Evolutionary conservation across 2,329 filamentous ascomycete species (phyloP), one percentile per base, ranked within the genome.

Genomic region (Botryosphaeria agaves): DNA sequence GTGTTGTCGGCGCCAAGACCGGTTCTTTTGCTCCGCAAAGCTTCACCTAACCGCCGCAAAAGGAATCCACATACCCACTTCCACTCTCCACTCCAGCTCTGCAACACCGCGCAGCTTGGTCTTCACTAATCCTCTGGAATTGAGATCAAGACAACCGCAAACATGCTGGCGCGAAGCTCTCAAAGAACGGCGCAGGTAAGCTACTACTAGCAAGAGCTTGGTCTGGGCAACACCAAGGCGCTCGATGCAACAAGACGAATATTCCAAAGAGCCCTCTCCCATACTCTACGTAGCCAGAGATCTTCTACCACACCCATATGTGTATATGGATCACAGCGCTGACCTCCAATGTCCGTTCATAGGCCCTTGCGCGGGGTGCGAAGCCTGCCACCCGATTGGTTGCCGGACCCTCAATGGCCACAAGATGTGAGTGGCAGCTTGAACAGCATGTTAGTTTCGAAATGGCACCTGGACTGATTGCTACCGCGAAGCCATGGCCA

Each of bases 401-500:
- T 41, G 51, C 53, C 44, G 61, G 59, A 42, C 60, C 62, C 41
- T 58, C 62, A 38, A 52, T 66, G 46, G 56, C 62, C 38, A 56
- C 63, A 37, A 60, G 68, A 56, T 62, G 68, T 72, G 63, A 47
- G 64, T 50, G 37, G 37, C 18, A 21, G 30, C 24, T 29, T 23
- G 38, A 45, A 35, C 29, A 37, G 37, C 29, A 32, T 33, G 17
- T 35, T 30, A 36, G 21, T 33, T 35, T 39, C 43, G 28, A 44
- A 39, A 32, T 20, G n/a, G 11, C 11, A 12, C 15, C 16, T 31
- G 23, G 26, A 30, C 28, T 32, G 18, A 31, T 24, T 19, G 18
- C n/a, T n/a, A n/a, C n/a, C n/a, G n/a, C 30, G 37, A 39, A 68
- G 64, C 62, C 41, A 65, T 84, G 56, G 82, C 83, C 47, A 58